These are phyloP conservation scores for Xylona heveae DNA, from an alignment of 495 filamentous ascomycete genomes.

Conservation along the genomic window DNA sequence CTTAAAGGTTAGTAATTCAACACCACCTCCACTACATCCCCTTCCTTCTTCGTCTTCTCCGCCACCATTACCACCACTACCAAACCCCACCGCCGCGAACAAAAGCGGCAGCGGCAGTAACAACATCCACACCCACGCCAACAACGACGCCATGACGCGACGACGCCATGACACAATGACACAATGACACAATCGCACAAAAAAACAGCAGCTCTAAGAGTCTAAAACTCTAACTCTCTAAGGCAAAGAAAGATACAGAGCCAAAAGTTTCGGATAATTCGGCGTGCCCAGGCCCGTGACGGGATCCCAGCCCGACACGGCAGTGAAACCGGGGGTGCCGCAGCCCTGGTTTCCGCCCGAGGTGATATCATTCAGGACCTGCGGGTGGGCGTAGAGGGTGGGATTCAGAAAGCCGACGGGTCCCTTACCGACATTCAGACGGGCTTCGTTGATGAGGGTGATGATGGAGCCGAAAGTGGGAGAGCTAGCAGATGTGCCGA, in stretches of 20 bases:
- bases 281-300: conserved; percentile 32
- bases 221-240: too few species aligned
- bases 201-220: too few species aligned
- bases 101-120: too few species aligned
- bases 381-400: conserved; percentile 23
- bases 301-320: conserved; percentile 29
- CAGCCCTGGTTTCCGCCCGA: conserved; percentile 26
- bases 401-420: conserved; percentile 31
- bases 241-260: conserved; percentile 9
- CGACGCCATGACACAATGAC: too few species aligned
- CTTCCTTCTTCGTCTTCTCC: too few species aligned
- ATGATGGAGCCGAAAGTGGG: conserved; percentile 19
- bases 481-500: conserved; percentile 19
- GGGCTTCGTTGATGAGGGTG: conserved; percentile 26
- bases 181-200: too few species aligned
- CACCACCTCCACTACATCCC: too few species aligned
- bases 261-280: conserved; percentile 26
- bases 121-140: too few species aligned
- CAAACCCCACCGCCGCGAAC: too few species aligned
- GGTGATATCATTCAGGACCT: conserved; percentile 26
- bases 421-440: conserved; percentile 22
- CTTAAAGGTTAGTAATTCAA: too few species aligned
- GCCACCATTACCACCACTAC: too few species aligned
- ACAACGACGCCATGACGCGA: too few species aligned
- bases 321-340: conserved; percentile 25